Evolutionary conservation across 371 early-diverging fungal species (phyloP), one percentile per base, ranked within the genome.

Genomic region (Lichtheimia ornata): DNA sequence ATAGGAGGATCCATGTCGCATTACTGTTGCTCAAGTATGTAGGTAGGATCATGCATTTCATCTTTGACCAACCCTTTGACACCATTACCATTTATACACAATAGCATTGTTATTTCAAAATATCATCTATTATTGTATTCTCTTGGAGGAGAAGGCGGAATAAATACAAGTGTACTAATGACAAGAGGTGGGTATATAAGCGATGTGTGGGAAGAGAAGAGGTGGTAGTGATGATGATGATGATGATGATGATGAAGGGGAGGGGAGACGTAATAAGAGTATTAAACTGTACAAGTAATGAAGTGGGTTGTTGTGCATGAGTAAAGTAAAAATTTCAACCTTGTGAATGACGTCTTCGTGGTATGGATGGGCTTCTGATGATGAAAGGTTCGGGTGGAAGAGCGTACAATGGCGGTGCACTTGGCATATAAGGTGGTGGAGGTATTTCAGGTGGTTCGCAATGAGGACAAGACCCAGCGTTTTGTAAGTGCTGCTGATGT

Each of bases 341-440:
- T 54, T 54, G 54, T 18, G 54, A 54, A 54, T 54, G 54, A 17
- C 54, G 30, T 9, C 54, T 14, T 3, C 12, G n/a, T 2, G 54
- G 54, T 41, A 54, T 40, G 6, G 35, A 35, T 35, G 35, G 35
- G 9, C 35, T 35, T 35, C 35, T 35, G 35, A 35, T 35, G 7
- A 41, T 40, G 53, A 24, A 17, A 22, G 54, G 17, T 54, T 54
- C 54, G 13, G 25, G 52, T n/a, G 62, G 62, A 47, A 56, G 43
- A 14, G 50, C 51, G 50, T 62, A 62, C 15, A 56, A 18, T 12
- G 65, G 65, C 28, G 65, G 63, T 14, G 63, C 63, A 52, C 63
- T 62, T 27, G 67, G 67, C 11, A 61, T 63, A 44, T 67, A 67
- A 15, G 67, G 63, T 14, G 67, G 67, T 35, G 67, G 67, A 9